Percentiles rank a stretch among this genome's conserved stretches.
phyloP scores from a whole-genome alignment of 176 grass and related monocot genomes.

The bread wheat (Triticum aestivum) region IWGSC_CS_RefSeq_v2.1 NC_057808.1:527762569-527763068 shows the following conservation, averaged over 20 bases:
- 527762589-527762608: conserved; percentile 10
- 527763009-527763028: conserved; percentile 62
- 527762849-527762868: conserved; percentile 55
- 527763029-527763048: conserved; percentile 69
- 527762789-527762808: conserved; percentile 61
- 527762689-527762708: conserved; percentile 63
- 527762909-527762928: conserved; percentile 55
- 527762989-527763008: conserved; percentile 57
- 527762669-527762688: conserved; percentile 57
- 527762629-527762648: conserved; percentile 48
- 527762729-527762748: conserved; percentile 61
- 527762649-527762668: conserved; percentile 45
- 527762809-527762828: conserved; percentile 54
- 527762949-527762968: conserved; percentile 65
- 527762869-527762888: conserved; percentile 70
- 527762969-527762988: conserved; percentile 36
- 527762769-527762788: conserved; percentile 48
- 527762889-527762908: conserved; percentile 44
- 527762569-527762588: conserved; percentile 49
- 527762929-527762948: conserved; percentile 74
- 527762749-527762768: conserved; percentile 56
- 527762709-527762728: conserved; percentile 51
- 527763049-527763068: conserved; percentile 43
- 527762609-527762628: conserved; percentile 51
- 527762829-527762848: conserved; percentile 53